These are phyloP conservation scores for Heritiera littoralis DNA, from an alignment of 345 rosid species.

Conservation along the genomic window DNA sequence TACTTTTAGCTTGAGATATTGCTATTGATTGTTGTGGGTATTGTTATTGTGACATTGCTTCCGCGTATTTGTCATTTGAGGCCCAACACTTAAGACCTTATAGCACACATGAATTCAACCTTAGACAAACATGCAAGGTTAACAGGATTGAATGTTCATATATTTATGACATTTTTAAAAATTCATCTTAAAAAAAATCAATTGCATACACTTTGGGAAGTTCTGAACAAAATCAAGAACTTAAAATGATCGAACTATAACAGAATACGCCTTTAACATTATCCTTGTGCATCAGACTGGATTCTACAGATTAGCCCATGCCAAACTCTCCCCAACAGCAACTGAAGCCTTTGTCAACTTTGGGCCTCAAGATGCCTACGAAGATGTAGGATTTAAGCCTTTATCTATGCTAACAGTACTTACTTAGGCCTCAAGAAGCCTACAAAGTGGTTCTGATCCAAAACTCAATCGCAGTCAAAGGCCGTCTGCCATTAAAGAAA, in stretches of 20 bases:
- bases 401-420: background rate
- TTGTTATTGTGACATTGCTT: too few relatives aligned
- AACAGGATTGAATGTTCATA: too few relatives aligned
- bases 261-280: background rate
- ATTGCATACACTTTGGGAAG: too few relatives aligned
- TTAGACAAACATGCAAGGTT: too few relatives aligned
- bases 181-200: too few relatives aligned
- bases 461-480: background rate
- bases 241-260: background rate
- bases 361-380: slow-evolving; percentile 8
- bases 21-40: too few relatives aligned
- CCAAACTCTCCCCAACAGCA: background rate
- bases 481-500: background rate
- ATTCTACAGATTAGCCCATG: background rate
- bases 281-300: background rate
- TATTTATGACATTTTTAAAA: too few relatives aligned
- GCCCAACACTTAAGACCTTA: background rate
- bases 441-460: background rate
- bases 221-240: background rate
- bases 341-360: background rate
- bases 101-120: background rate
- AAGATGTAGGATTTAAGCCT: background rate
- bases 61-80: too few relatives aligned
- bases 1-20: too few relatives aligned
- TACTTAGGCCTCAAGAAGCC: background rate